Percentiles rank a stretch among this genome's conserved stretches.
These are phyloP conservation scores for Aspergillus texensis DNA, from an alignment of 2,329 filamentous ascomycete species.

Conservation along the genomic window DNA sequence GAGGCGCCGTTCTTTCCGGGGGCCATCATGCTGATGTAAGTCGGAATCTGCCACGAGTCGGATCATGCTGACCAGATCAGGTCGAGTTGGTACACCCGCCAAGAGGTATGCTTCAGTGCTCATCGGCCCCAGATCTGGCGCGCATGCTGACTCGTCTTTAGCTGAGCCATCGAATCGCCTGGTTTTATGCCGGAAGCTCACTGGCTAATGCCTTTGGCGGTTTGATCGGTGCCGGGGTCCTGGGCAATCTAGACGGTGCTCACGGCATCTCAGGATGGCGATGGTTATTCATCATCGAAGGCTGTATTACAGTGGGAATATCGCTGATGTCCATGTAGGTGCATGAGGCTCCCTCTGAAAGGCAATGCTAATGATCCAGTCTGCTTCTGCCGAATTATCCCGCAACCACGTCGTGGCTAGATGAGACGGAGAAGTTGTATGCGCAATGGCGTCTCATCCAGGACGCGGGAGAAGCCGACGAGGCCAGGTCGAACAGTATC, in stretches of 20 bases:
- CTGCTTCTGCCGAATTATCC: conserved; percentile 55
- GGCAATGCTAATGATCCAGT: conserved; percentile 30
- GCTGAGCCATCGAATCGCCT: conserved; percentile 50
- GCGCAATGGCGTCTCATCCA: conserved; percentile 56
- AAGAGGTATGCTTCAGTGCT: conserved; percentile 43
- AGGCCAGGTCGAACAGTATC: conserved; percentile 45
- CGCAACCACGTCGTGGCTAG: conserved; percentile 56
- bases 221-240: conserved; percentile 53
- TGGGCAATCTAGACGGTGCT: conserved; percentile 39
- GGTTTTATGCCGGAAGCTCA: conserved; percentile 52
- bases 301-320: conserved; percentile 40
- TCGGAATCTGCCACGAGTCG: background rate
- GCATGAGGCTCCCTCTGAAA: background rate
- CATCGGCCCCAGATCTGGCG: conserved; percentile 49
- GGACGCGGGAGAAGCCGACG: conserved; percentile 51
- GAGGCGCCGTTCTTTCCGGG: conserved; percentile 61
- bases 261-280: conserved; percentile 36
- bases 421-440: conserved; percentile 55
- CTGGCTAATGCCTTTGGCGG: conserved; percentile 57
- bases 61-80: conserved; percentile 13
- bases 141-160: conserved; percentile 41
- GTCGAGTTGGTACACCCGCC: conserved; percentile 69
- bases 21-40: conserved; percentile 59
- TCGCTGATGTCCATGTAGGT: conserved; percentile 41
- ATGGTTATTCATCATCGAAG: conserved; percentile 45